Conservation (phyloP, 208 protist genomes). For the Herpetomonas tarakana region DNA sequence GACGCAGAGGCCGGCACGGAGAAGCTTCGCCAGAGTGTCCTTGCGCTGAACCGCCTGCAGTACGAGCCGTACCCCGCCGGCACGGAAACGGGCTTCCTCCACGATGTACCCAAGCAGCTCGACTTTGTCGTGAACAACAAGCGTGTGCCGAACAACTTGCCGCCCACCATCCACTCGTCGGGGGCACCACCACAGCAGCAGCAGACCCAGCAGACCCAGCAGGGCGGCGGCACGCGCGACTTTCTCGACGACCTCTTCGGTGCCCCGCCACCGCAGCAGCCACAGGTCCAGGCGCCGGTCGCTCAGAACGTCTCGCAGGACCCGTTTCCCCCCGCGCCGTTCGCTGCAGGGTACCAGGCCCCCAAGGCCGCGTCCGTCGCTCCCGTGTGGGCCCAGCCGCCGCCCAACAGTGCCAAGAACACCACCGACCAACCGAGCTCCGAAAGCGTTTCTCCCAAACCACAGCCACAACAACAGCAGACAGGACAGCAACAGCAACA, state of each 20-base stretch:
- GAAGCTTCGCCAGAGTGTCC: constrained; percentile 57
- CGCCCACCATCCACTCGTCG: constrained; percentile 19
- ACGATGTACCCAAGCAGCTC: constrained; percentile 76
- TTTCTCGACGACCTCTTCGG: constrained; percentile 86
- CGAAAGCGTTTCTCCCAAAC: constrained; percentile 4
- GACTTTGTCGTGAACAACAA: constrained; percentile 74
- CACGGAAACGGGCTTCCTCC: constrained; percentile 61
- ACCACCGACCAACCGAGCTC: constrained; percentile 1
- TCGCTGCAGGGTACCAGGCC: not conserved
- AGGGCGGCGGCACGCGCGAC: constrained; percentile 9
- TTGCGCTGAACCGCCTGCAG: constrained; percentile 80
- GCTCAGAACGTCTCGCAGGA: not conserved
- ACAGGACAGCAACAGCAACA: constrained; percentile 10
- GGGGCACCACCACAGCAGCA: not conserved
- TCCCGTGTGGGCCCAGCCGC: not conserved
- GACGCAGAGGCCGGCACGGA: constrained; percentile 66
- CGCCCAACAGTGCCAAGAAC: not conserved
- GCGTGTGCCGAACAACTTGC: constrained; percentile 39
- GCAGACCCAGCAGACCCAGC: not conserved
- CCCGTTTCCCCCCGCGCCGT: not conserved
- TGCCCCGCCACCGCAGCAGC: constrained; percentile 11
- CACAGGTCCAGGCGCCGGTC: constrained; percentile 8
- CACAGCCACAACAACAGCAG: constrained; percentile 9
- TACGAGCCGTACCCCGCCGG: constrained; percentile 81
- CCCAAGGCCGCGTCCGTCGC: not conserved